These are phyloP conservation scores for Terfezia claveryi DNA, from an alignment of 495 filamentous ascomycete genomes.

Conservation along the genomic window DNA sequence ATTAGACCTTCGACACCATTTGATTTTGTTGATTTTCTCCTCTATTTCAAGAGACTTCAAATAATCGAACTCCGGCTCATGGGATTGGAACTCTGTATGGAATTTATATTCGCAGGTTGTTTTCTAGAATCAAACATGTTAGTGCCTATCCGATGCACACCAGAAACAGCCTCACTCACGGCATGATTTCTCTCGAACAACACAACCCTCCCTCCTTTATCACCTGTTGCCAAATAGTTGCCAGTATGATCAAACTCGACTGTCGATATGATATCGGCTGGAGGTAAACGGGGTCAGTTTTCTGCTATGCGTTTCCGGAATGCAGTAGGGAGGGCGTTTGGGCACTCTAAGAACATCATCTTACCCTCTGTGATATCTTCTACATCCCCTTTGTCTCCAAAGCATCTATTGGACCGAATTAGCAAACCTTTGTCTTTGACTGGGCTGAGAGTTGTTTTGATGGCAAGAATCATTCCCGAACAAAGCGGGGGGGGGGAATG, in stretches of 20 bases:
- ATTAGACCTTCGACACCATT: conserved; percentile 96
- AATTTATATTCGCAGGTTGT: conserved; percentile 99
- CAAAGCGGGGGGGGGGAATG: conserved; percentile 1
- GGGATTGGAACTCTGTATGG: conserved; percentile 97
- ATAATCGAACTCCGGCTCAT: conserved; percentile 98
- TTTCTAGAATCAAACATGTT: conserved; percentile 36
- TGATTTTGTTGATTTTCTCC: conserved; percentile 99
- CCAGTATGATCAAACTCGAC: conserved; percentile 98
- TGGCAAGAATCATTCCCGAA: background rate
- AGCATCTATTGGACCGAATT: conserved; percentile 43
- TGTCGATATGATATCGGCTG: conserved; percentile 97
- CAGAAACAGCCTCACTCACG: conserved; percentile 31
- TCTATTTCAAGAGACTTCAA: conserved; percentile 98
- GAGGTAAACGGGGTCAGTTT: conserved; percentile 2
- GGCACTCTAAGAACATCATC: conserved; percentile 12
- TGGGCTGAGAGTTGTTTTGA: background rate
- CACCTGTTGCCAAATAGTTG: conserved; percentile 92
- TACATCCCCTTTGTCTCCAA: conserved; percentile 98
- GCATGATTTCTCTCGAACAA: conserved; percentile 96
- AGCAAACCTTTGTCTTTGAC: conserved; percentile 2
- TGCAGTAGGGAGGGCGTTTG: background rate
- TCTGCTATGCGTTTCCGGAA: too few species aligned
- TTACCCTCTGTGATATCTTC: conserved; percentile 98
- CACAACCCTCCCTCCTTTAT: conserved; percentile 92
- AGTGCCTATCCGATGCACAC: background rate